A percentile compares a stretch with the other conserved stretches of the same genome.
These are phyloP conservation scores for Pleurotus platypus DNA, from an alignment of 768 basidiomycete species.

Conservation along the genomic window DNA sequence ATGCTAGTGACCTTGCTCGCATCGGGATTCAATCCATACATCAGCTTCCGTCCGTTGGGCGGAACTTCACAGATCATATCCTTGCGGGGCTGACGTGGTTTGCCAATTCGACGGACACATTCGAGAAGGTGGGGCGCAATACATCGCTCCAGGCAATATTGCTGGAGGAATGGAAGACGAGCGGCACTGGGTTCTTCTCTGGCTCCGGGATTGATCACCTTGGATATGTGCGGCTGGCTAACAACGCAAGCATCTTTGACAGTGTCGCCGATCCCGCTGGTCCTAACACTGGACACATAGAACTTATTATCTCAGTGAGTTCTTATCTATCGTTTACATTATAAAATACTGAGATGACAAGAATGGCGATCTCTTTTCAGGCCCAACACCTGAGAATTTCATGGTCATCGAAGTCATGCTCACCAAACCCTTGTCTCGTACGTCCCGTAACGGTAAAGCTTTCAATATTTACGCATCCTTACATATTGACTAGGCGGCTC, in stretches of 20 bases:
- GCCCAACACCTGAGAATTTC: constrained; percentile 26
- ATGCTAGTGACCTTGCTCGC: constrained; percentile 12
- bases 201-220: constrained; percentile 14
- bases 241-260: constrained; percentile 14
- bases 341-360: background rate
- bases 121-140: constrained; percentile 22
- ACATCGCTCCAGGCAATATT: constrained; percentile 16
- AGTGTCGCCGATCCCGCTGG: constrained; percentile 20
- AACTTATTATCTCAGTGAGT: constrained; percentile 17
- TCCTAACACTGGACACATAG: constrained; percentile 16
- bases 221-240: constrained; percentile 16
- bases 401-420: constrained; percentile 22
- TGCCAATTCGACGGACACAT: constrained; percentile 22
- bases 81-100: constrained; percentile 12
- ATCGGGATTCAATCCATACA: constrained; percentile 29
- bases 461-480: background rate
- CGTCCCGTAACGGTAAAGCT: constrained; percentile 1
- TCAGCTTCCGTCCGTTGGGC: constrained; percentile 30
- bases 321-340: background rate
- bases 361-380: background rate
- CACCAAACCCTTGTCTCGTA: constrained; percentile 33
- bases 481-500: constrained; percentile 26
- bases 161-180: constrained; percentile 23
- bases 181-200: constrained; percentile 19
- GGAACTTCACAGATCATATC: constrained; percentile 31